Percentiles rank a stretch among this genome's conserved stretches.
Evolutionary conservation across 1,284 basidiomycete species (phyloP).

Genomic region (Testicularia cyperi): DNA sequence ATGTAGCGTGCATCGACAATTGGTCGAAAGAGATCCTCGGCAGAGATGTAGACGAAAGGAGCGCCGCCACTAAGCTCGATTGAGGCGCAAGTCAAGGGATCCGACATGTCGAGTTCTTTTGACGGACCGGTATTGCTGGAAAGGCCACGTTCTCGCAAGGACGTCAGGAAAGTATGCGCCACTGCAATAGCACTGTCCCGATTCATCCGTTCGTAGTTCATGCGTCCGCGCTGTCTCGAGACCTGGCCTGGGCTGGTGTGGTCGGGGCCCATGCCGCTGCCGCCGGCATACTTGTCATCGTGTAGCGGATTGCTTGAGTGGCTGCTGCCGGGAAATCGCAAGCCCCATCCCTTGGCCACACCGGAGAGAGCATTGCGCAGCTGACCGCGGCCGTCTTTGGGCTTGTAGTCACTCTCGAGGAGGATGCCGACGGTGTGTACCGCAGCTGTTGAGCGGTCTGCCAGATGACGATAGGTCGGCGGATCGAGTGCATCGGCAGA

Average conservation of each 20-base stretch:
- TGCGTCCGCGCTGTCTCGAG: background rate
- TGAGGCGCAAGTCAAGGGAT: too few species aligned
- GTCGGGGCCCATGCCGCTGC: background rate
- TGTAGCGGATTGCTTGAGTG: constrained; percentile 55
- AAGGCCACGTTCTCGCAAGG: constrained; percentile 46
- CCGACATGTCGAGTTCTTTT: too few species aligned
- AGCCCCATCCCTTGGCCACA: constrained; percentile 57
- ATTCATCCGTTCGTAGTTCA: constrained; percentile 77
- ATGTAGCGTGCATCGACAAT: constrained; percentile 82
- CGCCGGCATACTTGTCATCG: constrained; percentile 18
- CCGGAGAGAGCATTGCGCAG: constrained; percentile 37
- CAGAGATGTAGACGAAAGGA: constrained; percentile 89
- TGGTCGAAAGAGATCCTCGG: constrained; percentile 87
- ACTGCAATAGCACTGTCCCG: constrained; percentile 66
- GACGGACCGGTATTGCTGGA: too few species aligned
- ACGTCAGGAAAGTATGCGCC: constrained; percentile 61
- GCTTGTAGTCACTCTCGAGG: constrained; percentile 81
- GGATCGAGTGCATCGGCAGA: constrained; percentile 70
- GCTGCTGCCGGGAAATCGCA: constrained; percentile 51
- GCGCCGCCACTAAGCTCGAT: too few species aligned
- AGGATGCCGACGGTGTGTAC: constrained; percentile 95
- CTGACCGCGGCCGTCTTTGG: constrained; percentile 9
- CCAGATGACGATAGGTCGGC: constrained; percentile 70
- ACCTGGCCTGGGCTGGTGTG: background rate
- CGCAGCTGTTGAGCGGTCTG: constrained; percentile 72